Conservation (phyloP, 768 basidiomycete species). For the Saitozyma podzolica region DNA sequence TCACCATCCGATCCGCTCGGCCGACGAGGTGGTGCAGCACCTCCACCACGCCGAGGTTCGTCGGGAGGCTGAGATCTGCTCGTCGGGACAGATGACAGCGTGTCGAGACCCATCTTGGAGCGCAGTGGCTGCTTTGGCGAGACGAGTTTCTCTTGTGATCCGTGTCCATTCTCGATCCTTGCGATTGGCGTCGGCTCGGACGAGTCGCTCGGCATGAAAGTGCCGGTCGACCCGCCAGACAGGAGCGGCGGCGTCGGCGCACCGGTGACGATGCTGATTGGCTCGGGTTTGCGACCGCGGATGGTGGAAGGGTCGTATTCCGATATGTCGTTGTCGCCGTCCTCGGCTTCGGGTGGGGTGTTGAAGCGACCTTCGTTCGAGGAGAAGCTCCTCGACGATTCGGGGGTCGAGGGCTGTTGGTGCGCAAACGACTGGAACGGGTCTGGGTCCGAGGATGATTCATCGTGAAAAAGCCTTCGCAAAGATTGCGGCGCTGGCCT, state of each 20-base stretch:
- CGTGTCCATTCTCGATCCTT: background rate
- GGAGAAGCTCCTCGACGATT: slow-evolving; percentile 32
- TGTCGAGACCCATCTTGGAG: slow-evolving; percentile 30
- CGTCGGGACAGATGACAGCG: slow-evolving; percentile 29
- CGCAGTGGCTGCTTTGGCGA: slow-evolving; percentile 12
- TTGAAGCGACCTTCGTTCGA: slow-evolving; percentile 24
- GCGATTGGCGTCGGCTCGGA: slow-evolving; percentile 8
- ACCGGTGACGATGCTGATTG: too few species aligned
- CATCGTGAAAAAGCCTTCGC: slow-evolving; percentile 70
- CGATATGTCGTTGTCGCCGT: slow-evolving; percentile 8
- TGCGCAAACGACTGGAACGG: slow-evolving; percentile 43
- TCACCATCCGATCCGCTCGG: slow-evolving; percentile 39
- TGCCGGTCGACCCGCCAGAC: slow-evolving; percentile 2
- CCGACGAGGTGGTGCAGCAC: slow-evolving; percentile 7
- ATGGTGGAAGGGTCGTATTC: slow-evolving; percentile 28
- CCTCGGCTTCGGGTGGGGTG: slow-evolving; percentile 18
- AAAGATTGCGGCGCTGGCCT: slow-evolving; percentile 72
- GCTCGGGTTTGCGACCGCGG: background rate
- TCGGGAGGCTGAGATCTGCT: slow-evolving; percentile 24
- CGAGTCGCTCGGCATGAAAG: background rate
- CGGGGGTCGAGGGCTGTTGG: slow-evolving; percentile 37
- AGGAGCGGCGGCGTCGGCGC: too few species aligned
- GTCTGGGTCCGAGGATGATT: slow-evolving; percentile 32
- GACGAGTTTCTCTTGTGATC: slow-evolving; percentile 4
- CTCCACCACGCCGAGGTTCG: slow-evolving; percentile 8